Conservation (phyloP, 805 yeast species). For the Myxozyma geophila region DNA sequence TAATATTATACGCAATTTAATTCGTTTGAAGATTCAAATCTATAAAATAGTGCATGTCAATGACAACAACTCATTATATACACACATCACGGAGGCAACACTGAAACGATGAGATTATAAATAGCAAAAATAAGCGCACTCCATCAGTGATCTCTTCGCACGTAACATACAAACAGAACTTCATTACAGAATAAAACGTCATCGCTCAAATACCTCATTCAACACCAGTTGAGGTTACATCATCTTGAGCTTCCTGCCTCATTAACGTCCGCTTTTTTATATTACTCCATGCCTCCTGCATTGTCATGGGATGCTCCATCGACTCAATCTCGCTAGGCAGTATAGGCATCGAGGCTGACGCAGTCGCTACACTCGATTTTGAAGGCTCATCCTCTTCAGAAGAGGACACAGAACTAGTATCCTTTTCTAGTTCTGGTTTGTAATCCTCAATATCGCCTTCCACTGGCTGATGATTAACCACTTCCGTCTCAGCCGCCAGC, state of each 20-base stretch:
- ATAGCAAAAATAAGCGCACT: neutral
- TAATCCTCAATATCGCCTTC: conserved; percentile 27
- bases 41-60: no score
- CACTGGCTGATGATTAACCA: conserved; percentile 13
- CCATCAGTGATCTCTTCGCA: neutral
- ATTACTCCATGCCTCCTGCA: conserved; percentile 24
- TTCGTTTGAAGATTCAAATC: no score
- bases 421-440: conserved; percentile 23
- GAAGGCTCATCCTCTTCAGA: conserved; percentile 20
- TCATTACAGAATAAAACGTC: neutral
- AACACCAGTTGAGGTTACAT: neutral
- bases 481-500: conserved; percentile 25
- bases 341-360: conserved; percentile 9
- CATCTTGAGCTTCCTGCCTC: conserved; percentile 15
- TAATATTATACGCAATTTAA: no score
- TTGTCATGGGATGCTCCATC: neutral
- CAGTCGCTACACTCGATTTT: neutral
- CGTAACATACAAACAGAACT: no score
- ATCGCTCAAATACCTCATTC: no score
- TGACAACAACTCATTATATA: no score
- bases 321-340: neutral
- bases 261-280: conserved; percentile 28
- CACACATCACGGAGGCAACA: no score
- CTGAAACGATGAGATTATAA: neutral
- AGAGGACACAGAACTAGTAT: neutral